Percentiles rank a stretch among this genome's conserved stretches.
Conservation (phyloP, 345 rosid species). For the Pseudoturritis turrita region DNA sequence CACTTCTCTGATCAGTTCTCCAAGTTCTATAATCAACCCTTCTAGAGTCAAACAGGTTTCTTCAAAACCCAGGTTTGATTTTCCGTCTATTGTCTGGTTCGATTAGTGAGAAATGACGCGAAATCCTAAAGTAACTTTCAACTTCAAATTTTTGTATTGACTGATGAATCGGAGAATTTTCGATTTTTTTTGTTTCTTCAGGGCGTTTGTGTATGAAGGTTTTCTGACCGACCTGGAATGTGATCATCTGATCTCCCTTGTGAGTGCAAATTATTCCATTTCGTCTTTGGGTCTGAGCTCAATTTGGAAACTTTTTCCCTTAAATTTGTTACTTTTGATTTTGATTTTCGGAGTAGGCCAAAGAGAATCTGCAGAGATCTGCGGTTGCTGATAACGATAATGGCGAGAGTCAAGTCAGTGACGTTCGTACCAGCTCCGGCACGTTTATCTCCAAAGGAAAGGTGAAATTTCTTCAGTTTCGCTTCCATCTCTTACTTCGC, state of each 20-base stretch:
- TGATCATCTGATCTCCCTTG: conserved; percentile 90
- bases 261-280: conserved; percentile 28
- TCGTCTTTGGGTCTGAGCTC: neutral
- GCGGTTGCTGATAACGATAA: conserved; percentile 87
- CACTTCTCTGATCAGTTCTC: conserved; percentile 43
- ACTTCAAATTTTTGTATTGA: neutral
- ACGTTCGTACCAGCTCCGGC: conserved; percentile 95
- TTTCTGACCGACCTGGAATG: conserved; percentile 90
- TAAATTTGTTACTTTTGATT: neutral
- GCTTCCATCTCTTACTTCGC: neutral
- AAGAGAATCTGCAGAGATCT: conserved; percentile 84
- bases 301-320: neutral
- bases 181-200: conserved; percentile 14
- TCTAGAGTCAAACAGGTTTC: conserved; percentile 84
- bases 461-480: conserved; percentile 33
- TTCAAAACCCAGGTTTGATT: conserved; percentile 68
- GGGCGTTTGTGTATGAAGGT: conserved; percentile 93
- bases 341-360: conserved; percentile 47
- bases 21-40: conserved; percentile 69
- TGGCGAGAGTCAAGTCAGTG: conserved; percentile 79
- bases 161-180: neutral
- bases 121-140: neutral
- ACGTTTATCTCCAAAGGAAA: conserved; percentile 86
- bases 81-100: neutral
- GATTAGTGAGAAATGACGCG: neutral